Evolutionary conservation across 2,329 filamentous ascomycete genomes (phyloP), one percentile per base, ranked within the genome.

Genomic region (Nannizziopsis barbatae): DNA sequence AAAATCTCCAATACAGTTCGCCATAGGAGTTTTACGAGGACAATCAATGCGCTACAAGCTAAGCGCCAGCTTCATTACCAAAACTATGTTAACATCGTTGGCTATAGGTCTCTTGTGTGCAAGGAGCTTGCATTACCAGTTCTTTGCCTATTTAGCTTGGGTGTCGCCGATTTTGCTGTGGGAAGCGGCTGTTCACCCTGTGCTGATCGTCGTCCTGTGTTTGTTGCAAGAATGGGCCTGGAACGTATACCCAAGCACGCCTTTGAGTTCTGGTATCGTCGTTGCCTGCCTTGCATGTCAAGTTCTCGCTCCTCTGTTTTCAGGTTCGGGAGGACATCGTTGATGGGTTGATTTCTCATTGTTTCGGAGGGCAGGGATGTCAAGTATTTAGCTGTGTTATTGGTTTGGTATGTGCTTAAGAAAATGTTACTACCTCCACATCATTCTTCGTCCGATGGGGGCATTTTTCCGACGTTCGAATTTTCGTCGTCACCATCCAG

Each of bases 121-220:
- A 20, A 76, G 89, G 50, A 90, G 84, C 48, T 75, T 95, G 57
- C 89, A 95, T 70, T 95, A 95, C 72, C 89, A 95, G 62, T 95
- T 95, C 72, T 95, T 88, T 67, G 80, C 86, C 40, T 95, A 93
- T 72, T 76, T 94, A 51, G 85, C 84, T 22, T 95, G 89, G 89
- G 77, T 84, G 11, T 86, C 86, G 5, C 89, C 89, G 0, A 93
- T 86, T 63, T 72, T 95, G 53, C 75, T 95, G 45, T 95, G 88
- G 87, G 79, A 79, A 59, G 79, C 81, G 48, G 81, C 82, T 1
- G 70, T 81, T 52, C 80, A 83, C 58, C 82, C 84, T 0, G 61
- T 83, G 9, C 59, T 83, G 30, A 77, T 87, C 56, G 82, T 82
- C 59, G 68, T 67, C 3, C 66, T 89, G 8, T 95, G 86, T 84